A percentile compares a stretch with the other conserved stretches of the same genome.
Evolutionary conservation across 2,329 filamentous ascomycete genomes (phyloP).

Genomic region (Xylaria sp.): DNA sequence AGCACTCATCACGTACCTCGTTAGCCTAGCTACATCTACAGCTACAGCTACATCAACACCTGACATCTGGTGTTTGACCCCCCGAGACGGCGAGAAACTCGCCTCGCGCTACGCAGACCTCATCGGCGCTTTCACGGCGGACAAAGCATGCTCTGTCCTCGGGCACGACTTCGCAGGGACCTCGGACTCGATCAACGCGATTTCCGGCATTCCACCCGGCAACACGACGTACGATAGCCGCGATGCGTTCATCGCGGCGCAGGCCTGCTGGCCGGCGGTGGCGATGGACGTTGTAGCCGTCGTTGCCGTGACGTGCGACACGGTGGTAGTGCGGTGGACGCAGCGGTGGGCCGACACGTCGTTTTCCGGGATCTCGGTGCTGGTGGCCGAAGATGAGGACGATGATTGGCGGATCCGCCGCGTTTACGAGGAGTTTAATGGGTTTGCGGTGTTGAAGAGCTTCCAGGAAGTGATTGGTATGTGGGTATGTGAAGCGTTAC

Average conservation of each 20-base stretch:
- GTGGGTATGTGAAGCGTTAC: background rate
- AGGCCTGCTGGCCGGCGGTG: slow-evolving; percentile 41
- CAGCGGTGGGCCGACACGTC: slow-evolving; percentile 41
- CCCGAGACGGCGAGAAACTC: slow-evolving; percentile 11
- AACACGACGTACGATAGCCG: slow-evolving; percentile 48
- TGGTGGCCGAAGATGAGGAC: slow-evolving; percentile 38
- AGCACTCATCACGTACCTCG: background rate
- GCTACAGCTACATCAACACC: background rate
- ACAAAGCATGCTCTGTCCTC: slow-evolving; percentile 37
- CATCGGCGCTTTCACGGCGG: slow-evolving; percentile 26
- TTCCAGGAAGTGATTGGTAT: background rate
- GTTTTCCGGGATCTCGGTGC: slow-evolving; percentile 48
- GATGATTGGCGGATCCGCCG: slow-evolving; percentile 47
- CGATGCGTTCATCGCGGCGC: slow-evolving; percentile 45
- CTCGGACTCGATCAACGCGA: slow-evolving; percentile 50
- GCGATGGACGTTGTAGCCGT: slow-evolving; percentile 44
- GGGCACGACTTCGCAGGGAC: slow-evolving; percentile 46
- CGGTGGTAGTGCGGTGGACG: slow-evolving; percentile 49
- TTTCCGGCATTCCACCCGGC: slow-evolving; percentile 45
- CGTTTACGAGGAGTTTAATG: slow-evolving; percentile 51
- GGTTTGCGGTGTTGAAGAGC: slow-evolving; percentile 29
- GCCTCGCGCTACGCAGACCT: slow-evolving; percentile 30
- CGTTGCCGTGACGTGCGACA: slow-evolving; percentile 45
- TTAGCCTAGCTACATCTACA: background rate
- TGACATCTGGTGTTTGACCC: background rate